A percentile compares a stretch with the other conserved stretches of the same genome.
phyloP scores from a whole-genome alignment of 1,284 basidiomycete species.

The Volvariella volvacea region DNA sequence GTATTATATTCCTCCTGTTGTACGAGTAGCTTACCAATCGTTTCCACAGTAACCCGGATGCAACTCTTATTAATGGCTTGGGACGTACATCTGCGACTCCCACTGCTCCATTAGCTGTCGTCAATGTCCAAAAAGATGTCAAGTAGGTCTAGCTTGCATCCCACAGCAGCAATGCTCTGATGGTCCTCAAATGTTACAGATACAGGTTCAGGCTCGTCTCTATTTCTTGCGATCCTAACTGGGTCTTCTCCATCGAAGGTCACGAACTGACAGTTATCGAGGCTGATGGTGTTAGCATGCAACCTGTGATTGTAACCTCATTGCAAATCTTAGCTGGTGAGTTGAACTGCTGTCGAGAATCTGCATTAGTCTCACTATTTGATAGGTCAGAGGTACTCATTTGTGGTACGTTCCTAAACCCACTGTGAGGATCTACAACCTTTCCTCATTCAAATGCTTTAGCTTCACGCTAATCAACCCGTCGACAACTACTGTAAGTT shows the following conservation, averaged over 20 bases:
- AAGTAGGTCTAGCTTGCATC: constrained; percentile 4
- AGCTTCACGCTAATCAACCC: constrained; percentile 27
- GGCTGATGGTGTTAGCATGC: constrained; percentile 18
- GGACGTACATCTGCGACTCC: constrained; percentile 28
- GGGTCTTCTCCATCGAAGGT: constrained; percentile 37
- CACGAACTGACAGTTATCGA: constrained; percentile 33
- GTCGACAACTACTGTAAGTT: constrained; percentile 27
- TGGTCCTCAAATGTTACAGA: too few species aligned
- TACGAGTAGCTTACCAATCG: too few species aligned
- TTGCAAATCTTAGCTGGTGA: constrained; percentile 20
- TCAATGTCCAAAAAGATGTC: constrained; percentile 25
- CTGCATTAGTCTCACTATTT: too few species aligned
- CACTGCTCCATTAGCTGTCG: constrained; percentile 24
- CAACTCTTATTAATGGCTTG: constrained; percentile 32
- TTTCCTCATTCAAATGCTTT: constrained; percentile 27
- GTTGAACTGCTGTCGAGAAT: too few species aligned
- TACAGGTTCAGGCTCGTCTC: constrained; percentile 42
- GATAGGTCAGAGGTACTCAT: constrained; percentile 25
- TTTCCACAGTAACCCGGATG: constrained; percentile 20
- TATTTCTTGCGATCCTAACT: constrained; percentile 34
- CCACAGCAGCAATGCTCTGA: too few species aligned
- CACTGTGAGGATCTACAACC: too few species aligned
- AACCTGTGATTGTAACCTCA: constrained; percentile 18
- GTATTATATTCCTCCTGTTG: not conserved
- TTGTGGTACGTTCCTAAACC: constrained; percentile 17